Evolutionary conservation across 305 asterid genomes (phyloP).

Genomic region (Fraxinus ornus): DNA sequence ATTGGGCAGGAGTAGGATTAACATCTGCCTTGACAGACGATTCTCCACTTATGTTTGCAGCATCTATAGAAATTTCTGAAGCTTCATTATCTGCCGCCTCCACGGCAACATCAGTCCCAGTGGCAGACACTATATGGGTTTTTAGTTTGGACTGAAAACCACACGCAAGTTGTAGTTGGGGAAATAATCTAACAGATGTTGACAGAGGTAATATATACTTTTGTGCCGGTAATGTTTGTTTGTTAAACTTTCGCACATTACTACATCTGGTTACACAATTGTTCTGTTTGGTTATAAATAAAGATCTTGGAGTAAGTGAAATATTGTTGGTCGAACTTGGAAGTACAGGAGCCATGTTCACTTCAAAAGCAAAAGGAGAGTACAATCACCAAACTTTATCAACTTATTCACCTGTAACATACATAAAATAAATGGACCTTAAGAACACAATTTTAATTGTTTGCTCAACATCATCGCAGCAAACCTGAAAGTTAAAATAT

Average conservation of each 20-base stretch:
- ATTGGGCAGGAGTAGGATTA: constrained; percentile 27
- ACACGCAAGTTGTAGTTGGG: constrained; percentile 60
- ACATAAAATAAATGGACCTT: not conserved
- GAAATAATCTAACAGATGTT: constrained; percentile 72
- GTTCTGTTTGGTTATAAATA: constrained; percentile 40
- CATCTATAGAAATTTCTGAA: constrained; percentile 28
- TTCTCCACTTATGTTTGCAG: constrained; percentile 42
- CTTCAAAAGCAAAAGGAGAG: constrained; percentile 26
- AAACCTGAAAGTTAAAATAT: not conserved
- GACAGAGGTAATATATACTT: constrained; percentile 64
- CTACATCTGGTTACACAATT: constrained; percentile 47
- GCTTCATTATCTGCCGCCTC: constrained; percentile 52
- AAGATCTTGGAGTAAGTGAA: constrained; percentile 46
- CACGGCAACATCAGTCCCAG: constrained; percentile 72
- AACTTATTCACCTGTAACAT: constrained; percentile 39
- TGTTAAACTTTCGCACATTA: constrained; percentile 41
- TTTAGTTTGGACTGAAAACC: constrained; percentile 43
- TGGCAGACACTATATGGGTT: constrained; percentile 43
- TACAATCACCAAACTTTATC: constrained; percentile 37
- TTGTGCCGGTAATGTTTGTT: constrained; percentile 44
- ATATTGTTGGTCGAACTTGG: constrained; percentile 45
- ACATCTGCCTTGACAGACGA: constrained; percentile 40
- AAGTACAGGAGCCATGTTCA: constrained; percentile 58
- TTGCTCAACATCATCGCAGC: not conserved
- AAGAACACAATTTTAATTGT: not conserved